Evolutionary conservation across 2,329 filamentous ascomycete genomes (phyloP), one percentile per base, ranked within the genome.

Genomic region (Neobulgaria alba): DNA sequence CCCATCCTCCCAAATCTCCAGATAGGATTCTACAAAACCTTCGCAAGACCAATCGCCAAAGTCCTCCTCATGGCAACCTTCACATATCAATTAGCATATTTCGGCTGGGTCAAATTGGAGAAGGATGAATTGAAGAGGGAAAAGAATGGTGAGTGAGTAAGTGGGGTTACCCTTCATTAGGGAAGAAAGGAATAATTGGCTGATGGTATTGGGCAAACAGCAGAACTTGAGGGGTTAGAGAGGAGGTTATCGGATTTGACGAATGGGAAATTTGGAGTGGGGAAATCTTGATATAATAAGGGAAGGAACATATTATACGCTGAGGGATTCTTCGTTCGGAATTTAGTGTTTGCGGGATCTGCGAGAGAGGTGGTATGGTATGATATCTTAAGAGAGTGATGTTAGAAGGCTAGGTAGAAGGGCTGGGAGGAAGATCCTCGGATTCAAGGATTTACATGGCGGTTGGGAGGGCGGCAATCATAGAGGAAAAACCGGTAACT

Each of bases 41-140:
- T 87, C 57, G 77, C 79, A 29, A 72, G 82, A 2, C 84, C 85
- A 2, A 68, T 90, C 33, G 72, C 76, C 39, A 90, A 88, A 64
- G 78, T 79, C 39, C 75, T 86, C 50, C 69, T 90, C 29, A 72
- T 83, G 57, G 83, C 85, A 39, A 73, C 88, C 41, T 79, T 86
- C 57, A 82, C 80, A 2, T 92, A 90, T 61, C 85, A 92, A 63
- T 54, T 84, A n/a, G 63, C 73, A 10, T 90, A 89, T 63, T 86
- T 76, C 67, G 66, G 65, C 10, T 92, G 85, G 85, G 59, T 75
- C 29, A 85, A 81, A 62, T 68, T 90, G 37, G 85, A 89, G 61
- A 73, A 74, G 23, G 71, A 85, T 39, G 85, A 92, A 64, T 67
- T 75, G 42, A 77, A 73, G 56, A 64, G 66, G 15, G 67, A 77